A percentile compares a stretch with the other conserved stretches of the same genome.
Evolutionary conservation across 805 yeast species (phyloP).

Genomic region (Candida parachauliodes): DNA sequence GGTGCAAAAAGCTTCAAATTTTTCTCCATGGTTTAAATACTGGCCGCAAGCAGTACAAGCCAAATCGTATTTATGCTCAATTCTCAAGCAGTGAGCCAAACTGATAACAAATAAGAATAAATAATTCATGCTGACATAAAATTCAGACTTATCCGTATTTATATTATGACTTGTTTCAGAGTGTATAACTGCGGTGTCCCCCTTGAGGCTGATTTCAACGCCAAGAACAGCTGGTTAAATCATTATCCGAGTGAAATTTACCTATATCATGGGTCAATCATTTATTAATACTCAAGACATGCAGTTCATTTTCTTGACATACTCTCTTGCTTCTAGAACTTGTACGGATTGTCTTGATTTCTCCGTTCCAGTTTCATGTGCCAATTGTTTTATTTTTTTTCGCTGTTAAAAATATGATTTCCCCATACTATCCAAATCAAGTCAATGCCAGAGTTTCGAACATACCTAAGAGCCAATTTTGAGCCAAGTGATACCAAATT

Average conservation of each 20-base stretch:
- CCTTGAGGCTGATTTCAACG: no score
- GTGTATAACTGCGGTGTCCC: no score
- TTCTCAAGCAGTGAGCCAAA: neutral
- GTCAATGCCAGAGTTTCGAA: constrained; percentile 6
- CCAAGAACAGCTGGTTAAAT: no score
- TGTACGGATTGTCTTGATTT: no score
- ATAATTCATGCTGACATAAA: neutral
- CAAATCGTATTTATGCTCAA: constrained; percentile 3
- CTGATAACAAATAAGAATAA: neutral
- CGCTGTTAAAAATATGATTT: neutral
- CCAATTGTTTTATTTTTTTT: constrained; percentile 2
- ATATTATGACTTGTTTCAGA: neutral
- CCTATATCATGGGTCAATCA: no score
- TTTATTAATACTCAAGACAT: no score
- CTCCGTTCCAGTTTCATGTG: no score
- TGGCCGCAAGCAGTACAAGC: constrained; percentile 9
- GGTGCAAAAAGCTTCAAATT: constrained; percentile 22
- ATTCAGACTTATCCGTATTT: neutral
- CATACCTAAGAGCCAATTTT: constrained; percentile 18
- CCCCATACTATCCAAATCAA: constrained; percentile 4
- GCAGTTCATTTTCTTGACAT: no score
- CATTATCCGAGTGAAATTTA: no score
- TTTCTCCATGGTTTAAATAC: neutral
- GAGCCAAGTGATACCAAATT: constrained; percentile 37
- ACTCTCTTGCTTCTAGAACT: no score